Evolutionary conservation across 352 stramenopile species (phyloP), one percentile per base, ranked within the genome.

Genomic region (Thalassiosira oceanica): DNA sequence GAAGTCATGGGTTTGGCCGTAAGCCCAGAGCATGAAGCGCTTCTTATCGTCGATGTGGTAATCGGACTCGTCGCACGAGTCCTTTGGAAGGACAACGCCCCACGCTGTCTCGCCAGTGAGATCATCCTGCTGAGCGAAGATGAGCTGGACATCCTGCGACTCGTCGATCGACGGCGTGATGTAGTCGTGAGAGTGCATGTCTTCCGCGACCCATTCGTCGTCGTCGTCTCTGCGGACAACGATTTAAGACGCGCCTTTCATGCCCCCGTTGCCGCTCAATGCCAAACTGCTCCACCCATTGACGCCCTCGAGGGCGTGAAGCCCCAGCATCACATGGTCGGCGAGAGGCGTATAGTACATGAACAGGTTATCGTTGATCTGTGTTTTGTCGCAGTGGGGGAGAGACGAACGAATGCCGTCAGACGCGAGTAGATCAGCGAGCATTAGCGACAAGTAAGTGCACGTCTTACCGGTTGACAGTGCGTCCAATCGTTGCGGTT

Each of bases 71-170:
- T 61, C 51, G 46, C 51, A 61, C 20, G 35, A 51, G 23, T 61
- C 37, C 21, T 50, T 5, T 8, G 51, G 51, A 26, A 61, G 27
- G 5, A 36, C 20, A 8, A 61, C 51, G 6, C 51, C 51, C 51
- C 51, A 61, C 13, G 51, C 51, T 2, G 51, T 61, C 23, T 61
- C 15, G n/a, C 51, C 51, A 3, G 41, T 41, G 3, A 43, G 37
- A 6, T 61, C 37, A 11, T 61, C 51, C 23, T 61, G 51, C 35
- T 61, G n/a, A n/a, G 51, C 51, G 21, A 61, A 61, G 15, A 61
- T 27, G 5, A 61, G 36, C 23, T 33, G 18, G 6, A 61, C 51
- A 36, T 61, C 36, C 26, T 61, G 51, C 20, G 39, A 15, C 8
- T 49, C 51, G 20, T 61, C 51, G 15, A 61, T 8, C 7, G 16